phyloP scores from a whole-genome alignment of 352 stramenopile species.

The Pythium sukuiense region DNA sequence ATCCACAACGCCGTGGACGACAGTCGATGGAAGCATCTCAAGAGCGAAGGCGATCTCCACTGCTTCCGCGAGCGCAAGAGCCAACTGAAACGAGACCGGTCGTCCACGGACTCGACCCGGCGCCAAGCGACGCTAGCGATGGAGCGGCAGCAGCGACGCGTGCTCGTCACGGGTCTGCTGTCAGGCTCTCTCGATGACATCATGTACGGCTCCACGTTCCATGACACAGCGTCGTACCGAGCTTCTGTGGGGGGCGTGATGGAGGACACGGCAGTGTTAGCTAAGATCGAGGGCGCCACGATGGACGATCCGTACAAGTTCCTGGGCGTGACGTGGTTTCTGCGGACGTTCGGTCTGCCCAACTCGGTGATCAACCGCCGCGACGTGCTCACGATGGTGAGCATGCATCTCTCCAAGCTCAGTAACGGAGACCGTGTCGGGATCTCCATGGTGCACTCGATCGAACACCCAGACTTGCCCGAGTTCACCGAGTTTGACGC shows the following conservation, averaged over 20 bases:
- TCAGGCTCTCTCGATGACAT: conserved; percentile 49
- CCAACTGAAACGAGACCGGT: background rate
- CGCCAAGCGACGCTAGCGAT: background rate
- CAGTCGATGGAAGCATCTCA: conserved; percentile 33
- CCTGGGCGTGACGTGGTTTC: conserved; percentile 32
- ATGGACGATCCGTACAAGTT: conserved; percentile 37
- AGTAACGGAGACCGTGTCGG: conserved; percentile 45
- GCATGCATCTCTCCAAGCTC: background rate
- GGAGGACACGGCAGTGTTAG: conserved; percentile 32
- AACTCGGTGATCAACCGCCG: conserved; percentile 29
- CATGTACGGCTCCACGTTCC: conserved; percentile 47
- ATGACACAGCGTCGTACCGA: conserved; percentile 41
- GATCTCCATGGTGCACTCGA: conserved; percentile 50
- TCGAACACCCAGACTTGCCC: conserved; percentile 42
- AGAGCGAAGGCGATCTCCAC: conserved; percentile 15
- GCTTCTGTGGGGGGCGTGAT: conserved; percentile 32
- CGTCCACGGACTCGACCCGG: background rate
- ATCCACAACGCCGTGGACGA: conserved; percentile 31
- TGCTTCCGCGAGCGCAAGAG: conserved; percentile 34
- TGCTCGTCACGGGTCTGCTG: conserved; percentile 35
- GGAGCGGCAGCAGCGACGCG: background rate
- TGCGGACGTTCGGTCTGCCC: conserved; percentile 14
- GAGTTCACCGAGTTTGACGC: conserved; percentile 32
- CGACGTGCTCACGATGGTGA: conserved; percentile 35
- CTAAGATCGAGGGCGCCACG: conserved; percentile 27